Evolutionary conservation across 805 yeast genomes (phyloP).

Genomic region (Yamadazyma nakazawae): DNA sequence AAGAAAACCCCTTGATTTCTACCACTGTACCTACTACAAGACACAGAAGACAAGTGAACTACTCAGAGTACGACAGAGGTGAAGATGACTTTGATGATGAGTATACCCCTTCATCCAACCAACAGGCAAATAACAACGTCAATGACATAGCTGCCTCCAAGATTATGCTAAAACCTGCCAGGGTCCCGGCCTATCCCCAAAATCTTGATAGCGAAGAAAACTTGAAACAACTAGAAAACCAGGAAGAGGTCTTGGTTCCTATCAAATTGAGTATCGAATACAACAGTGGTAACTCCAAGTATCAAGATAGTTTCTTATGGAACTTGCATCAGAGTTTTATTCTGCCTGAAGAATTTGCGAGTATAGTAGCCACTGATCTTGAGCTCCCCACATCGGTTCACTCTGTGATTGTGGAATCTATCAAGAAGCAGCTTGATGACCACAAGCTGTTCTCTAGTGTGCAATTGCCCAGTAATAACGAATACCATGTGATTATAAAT

Average conservation of each 20-base stretch:
- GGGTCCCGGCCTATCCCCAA: slow-evolving; percentile 22
- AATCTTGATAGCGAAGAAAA: slow-evolving; percentile 22
- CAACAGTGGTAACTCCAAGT: slow-evolving; percentile 43
- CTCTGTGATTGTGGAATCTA: slow-evolving; percentile 61
- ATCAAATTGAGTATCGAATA: slow-evolving; percentile 60
- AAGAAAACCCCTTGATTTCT: slow-evolving; percentile 67
- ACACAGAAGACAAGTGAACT: slow-evolving; percentile 73
- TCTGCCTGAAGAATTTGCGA: slow-evolving; percentile 73
- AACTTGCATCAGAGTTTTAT: slow-evolving; percentile 60
- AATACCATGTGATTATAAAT: slow-evolving; percentile 73
- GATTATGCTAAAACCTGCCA: slow-evolving; percentile 22
- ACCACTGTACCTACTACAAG: slow-evolving; percentile 71
- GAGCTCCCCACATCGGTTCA: slow-evolving; percentile 71
- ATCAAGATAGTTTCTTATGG: slow-evolving; percentile 74
- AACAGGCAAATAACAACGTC: slow-evolving; percentile 11
- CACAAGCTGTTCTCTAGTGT: slow-evolving; percentile 60
- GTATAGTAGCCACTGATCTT: slow-evolving; percentile 74
- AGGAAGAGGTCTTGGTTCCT: slow-evolving; percentile 55
- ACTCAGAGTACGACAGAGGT: slow-evolving; percentile 74
- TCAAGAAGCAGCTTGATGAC: slow-evolving; percentile 78
- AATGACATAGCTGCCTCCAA: slow-evolving; percentile 22
- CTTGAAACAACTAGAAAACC: slow-evolving; percentile 22
- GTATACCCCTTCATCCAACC: slow-evolving; percentile 11
- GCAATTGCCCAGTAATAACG: slow-evolving; percentile 55
- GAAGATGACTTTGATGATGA: slow-evolving; percentile 43